Evolutionary conservation across 2,329 filamentous ascomycete species (phyloP).

Genomic region (Microcyclospora pomicola): DNA sequence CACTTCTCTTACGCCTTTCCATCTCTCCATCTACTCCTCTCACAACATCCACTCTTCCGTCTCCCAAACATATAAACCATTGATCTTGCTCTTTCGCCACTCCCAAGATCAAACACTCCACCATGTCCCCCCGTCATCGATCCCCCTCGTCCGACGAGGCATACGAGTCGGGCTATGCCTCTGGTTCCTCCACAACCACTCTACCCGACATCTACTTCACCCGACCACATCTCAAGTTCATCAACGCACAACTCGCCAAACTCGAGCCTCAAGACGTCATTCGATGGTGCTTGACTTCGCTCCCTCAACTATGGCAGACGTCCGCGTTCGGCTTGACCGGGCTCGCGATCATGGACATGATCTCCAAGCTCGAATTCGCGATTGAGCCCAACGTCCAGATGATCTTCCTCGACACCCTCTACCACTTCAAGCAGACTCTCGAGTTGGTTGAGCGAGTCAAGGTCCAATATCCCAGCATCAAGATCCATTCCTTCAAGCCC

Average conservation of each 20-base stretch:
- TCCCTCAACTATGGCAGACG: slow-evolving; percentile 57
- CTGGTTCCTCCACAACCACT: slow-evolving; percentile 46
- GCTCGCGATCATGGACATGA: slow-evolving; percentile 46
- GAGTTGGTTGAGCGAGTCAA: slow-evolving; percentile 51
- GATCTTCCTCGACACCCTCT: slow-evolving; percentile 41
- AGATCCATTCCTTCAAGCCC: slow-evolving; percentile 82
- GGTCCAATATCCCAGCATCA: slow-evolving; percentile 61
- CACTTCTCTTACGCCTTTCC: no score
- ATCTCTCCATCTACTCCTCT: no score
- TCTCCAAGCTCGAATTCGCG: slow-evolving; percentile 55
- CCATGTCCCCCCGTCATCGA: slow-evolving; percentile 14
- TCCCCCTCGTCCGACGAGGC: slow-evolving; percentile 26
- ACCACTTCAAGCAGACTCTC: slow-evolving; percentile 39
- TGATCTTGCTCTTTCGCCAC: no score
- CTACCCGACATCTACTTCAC: slow-evolving; percentile 75
- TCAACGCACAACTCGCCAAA: slow-evolving; percentile 78
- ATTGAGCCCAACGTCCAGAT: slow-evolving; percentile 40
- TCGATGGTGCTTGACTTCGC: slow-evolving; percentile 78
- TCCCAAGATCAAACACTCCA: background rate
- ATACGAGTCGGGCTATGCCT: slow-evolving; percentile 74
- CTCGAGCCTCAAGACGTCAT: slow-evolving; percentile 84
- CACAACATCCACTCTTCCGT: no score
- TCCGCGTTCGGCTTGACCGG: slow-evolving; percentile 39
- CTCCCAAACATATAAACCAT: no score
- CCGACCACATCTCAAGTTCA: slow-evolving; percentile 71